phyloP scores from a whole-genome alignment of 352 stramenopile species.

The Pythium grandisporangium region DNA sequence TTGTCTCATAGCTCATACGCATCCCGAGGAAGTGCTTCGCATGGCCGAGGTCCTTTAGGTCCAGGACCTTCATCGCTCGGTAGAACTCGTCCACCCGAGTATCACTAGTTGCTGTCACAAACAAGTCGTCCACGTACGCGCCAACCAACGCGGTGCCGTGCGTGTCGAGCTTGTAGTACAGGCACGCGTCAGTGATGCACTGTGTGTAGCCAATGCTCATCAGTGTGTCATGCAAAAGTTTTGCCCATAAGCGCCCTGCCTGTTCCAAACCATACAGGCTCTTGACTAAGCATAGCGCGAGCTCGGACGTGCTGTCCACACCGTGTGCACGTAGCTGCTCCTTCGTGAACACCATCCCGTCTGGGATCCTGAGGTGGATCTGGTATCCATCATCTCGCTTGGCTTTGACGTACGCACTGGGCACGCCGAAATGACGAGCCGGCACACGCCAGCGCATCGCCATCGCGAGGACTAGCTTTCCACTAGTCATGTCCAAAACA shows the following conservation, averaged over 20 bases:
- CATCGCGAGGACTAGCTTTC: conserved; percentile 11
- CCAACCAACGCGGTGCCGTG: conserved; percentile 4
- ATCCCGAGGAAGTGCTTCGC: conserved; percentile 20
- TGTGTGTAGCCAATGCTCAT: conserved; percentile 7
- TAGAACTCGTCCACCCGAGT: conserved; percentile 5
- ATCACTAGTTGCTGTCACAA: conserved; percentile 9
- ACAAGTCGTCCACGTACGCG: conserved; percentile 21
- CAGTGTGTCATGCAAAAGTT: conserved; percentile 13
- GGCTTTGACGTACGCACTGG: conserved; percentile 23
- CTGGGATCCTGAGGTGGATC: conserved; percentile 13
- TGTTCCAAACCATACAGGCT: conserved; percentile 25
- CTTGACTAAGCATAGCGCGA: conserved; percentile 8
- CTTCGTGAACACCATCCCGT: conserved; percentile 7
- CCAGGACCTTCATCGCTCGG: conserved; percentile 2
- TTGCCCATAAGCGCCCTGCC: conserved; percentile 17
- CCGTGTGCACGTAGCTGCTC: conserved; percentile 5
- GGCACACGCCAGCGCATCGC: conserved; percentile 11
- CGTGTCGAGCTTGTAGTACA: conserved; percentile 9
- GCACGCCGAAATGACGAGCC: conserved; percentile 16
- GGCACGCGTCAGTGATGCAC: conserved; percentile 15
- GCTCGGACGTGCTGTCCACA: conserved; percentile 1
- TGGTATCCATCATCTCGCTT: conserved; percentile 8
- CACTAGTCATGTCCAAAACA: conserved; percentile 17
- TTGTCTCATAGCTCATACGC: conserved; percentile 5
- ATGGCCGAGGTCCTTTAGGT: conserved; percentile 18